Conservation (phyloP, 345 rosid genomes). For the Syzygium jambos region DNA sequence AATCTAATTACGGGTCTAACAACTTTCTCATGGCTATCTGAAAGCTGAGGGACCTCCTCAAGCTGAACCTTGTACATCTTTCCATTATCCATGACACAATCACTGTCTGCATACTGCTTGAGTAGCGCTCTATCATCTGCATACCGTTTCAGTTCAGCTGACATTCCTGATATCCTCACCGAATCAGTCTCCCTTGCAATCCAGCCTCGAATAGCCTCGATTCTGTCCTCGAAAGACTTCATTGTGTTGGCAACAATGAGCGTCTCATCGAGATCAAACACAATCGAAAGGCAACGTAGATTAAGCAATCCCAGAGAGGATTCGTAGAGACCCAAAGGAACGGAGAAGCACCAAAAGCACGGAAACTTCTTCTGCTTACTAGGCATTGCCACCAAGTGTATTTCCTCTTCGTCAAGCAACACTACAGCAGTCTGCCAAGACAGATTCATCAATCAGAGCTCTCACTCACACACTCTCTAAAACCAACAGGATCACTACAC, state of each 20-base stretch:
- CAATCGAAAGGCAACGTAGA: slow-evolving; percentile 78
- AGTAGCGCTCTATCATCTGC: slow-evolving; percentile 67
- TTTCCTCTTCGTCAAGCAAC: slow-evolving; percentile 71
- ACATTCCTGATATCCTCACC: slow-evolving; percentile 56
- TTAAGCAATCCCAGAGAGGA: slow-evolving; percentile 81
- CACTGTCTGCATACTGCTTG: slow-evolving; percentile 80
- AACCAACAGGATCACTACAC: background rate
- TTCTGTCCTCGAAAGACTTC: slow-evolving; percentile 92
- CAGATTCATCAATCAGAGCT: background rate
- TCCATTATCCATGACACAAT: slow-evolving; percentile 62
- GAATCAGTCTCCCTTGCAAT: slow-evolving; percentile 71
- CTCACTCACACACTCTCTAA: slow-evolving; percentile 11
- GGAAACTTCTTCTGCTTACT: slow-evolving; percentile 98
- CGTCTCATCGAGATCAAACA: slow-evolving; percentile 96
- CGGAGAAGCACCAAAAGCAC: slow-evolving; percentile 92
- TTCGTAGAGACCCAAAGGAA: slow-evolving; percentile 57
- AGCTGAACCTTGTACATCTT: slow-evolving; percentile 59
- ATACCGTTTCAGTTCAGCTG: slow-evolving; percentile 65
- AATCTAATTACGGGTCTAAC: slow-evolving; percentile 81
- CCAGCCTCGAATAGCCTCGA: slow-evolving; percentile 74
- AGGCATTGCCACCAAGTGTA: slow-evolving; percentile 98
- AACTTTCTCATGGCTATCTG: slow-evolving; percentile 60
- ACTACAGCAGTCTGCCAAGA: slow-evolving; percentile 76
- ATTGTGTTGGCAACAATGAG: slow-evolving; percentile 92
- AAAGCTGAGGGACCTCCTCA: slow-evolving; percentile 63